Conservation (phyloP, 306 rosid species). For the Phaseolus lunatus region DNA sequence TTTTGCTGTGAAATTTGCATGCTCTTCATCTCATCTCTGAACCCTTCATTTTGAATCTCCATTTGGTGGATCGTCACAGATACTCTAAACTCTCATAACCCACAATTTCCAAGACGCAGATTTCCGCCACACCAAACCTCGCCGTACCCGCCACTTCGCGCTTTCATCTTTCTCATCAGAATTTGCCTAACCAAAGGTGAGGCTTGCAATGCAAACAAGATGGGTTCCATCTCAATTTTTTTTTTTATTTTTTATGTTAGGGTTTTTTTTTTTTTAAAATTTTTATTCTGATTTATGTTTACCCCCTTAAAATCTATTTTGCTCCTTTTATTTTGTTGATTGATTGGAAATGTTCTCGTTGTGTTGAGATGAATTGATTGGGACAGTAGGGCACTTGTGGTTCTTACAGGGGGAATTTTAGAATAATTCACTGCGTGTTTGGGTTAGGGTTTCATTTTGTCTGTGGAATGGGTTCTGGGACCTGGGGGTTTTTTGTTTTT, state of each 20-base stretch:
- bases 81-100: constrained; percentile 36
- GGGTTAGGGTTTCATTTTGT: constrained; percentile 51
- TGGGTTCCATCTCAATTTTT: constrained; percentile 51
- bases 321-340: neutral
- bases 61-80: constrained; percentile 41
- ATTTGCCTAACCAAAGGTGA: constrained; percentile 44
- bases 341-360: constrained; percentile 8
- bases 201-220: constrained; percentile 51
- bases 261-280: constrained; percentile 52
- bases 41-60: constrained; percentile 45
- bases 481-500: constrained; percentile 4
- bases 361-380: constrained; percentile 28
- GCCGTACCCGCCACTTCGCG: constrained; percentile 35
- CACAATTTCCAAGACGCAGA: constrained; percentile 12
- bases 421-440: constrained; percentile 42
- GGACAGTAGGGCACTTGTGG: constrained; percentile 11
- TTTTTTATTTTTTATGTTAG: constrained; percentile 51
- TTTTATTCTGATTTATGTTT: constrained; percentile 26
- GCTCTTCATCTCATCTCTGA: constrained; percentile 32
- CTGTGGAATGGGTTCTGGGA: constrained; percentile 41
- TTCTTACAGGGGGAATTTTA: constrained; percentile 27
- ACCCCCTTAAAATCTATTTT: constrained; percentile 3
- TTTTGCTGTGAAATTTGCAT: constrained; percentile 35
- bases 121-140: constrained; percentile 26
- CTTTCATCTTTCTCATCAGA: constrained; percentile 33